phyloP scores from a whole-genome alignment of 352 stramenopile genomes.

The Phytophthora europaea region DNA sequence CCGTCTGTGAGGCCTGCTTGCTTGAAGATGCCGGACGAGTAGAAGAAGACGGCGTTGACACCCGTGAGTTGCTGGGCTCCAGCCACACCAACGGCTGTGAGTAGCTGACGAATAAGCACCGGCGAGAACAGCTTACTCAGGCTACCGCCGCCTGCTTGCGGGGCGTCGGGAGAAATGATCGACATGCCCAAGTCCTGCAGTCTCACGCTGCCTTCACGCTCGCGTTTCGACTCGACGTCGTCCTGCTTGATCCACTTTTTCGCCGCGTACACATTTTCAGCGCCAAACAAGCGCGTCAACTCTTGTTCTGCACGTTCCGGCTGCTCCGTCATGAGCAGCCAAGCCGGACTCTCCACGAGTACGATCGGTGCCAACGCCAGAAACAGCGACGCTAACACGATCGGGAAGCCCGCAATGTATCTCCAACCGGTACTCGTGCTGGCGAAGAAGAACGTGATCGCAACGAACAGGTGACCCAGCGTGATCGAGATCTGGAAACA shows the following conservation, averaged over 20 bases:
- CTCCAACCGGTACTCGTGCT: conserved; percentile 58
- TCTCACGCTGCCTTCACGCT: conserved; percentile 20
- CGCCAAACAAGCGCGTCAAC: conserved; percentile 41
- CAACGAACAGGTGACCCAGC: conserved; percentile 50
- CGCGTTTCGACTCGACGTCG: conserved; percentile 20
- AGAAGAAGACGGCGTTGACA: conserved; percentile 77
- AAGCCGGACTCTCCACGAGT: conserved; percentile 54
- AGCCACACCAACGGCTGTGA: conserved; percentile 55
- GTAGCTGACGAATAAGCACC: conserved; percentile 45
- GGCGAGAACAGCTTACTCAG: conserved; percentile 22
- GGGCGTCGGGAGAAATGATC: conserved; percentile 26
- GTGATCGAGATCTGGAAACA: conserved; percentile 58
- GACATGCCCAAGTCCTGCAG: conserved; percentile 30
- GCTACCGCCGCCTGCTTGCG: conserved; percentile 19
- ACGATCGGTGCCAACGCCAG: conserved; percentile 36
- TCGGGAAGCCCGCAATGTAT: conserved; percentile 55
- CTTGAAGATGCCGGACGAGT: conserved; percentile 72
- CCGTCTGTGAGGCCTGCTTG: conserved; percentile 60
- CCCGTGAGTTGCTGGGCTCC: conserved; percentile 61
- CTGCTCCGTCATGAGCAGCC: conserved; percentile 41
- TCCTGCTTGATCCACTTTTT: conserved; percentile 38
- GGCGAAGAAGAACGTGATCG: conserved; percentile 60
- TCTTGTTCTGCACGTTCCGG: conserved; percentile 28
- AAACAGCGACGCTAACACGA: conserved; percentile 40
- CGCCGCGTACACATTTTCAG: conserved; percentile 31